Percentiles rank a stretch among this genome's conserved stretches.
Conservation (phyloP, 1,284 basidiomycete genomes). For the Cutaneotrichosporon mucoides region DNA sequence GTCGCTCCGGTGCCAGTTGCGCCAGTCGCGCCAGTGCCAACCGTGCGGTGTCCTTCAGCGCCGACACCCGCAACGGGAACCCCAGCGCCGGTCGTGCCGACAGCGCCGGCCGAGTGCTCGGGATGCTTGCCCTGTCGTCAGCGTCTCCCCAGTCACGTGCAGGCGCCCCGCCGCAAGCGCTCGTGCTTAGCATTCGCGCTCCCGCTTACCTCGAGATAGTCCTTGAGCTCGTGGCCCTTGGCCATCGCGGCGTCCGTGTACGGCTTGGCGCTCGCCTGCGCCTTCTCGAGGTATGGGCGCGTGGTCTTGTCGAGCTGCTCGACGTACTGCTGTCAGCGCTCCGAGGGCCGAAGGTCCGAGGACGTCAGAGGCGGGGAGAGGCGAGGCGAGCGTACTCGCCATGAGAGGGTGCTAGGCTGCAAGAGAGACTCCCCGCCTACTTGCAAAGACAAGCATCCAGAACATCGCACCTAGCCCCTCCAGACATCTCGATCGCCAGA, state of each 20-base stretch:
- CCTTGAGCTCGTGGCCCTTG: constrained; percentile 39
- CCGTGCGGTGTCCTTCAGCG: background rate
- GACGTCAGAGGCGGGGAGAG: too few relatives aligned
- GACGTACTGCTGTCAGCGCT: constrained; percentile 24
- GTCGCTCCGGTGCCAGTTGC: background rate
- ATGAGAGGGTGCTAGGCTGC: too few relatives aligned
- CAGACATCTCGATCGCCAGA: too few relatives aligned
- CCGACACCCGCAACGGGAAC: background rate
- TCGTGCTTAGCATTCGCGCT: too few relatives aligned
- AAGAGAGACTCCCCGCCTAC: too few relatives aligned
- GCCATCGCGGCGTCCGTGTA: constrained; percentile 41
- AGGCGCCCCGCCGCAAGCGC: too few relatives aligned
- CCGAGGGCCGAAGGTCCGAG: too few relatives aligned
- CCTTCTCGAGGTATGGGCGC: constrained; percentile 32
- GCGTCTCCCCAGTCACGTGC: background rate
- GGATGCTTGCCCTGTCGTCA: background rate
- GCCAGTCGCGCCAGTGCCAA: constrained; percentile 1
- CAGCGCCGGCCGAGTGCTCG: background rate
- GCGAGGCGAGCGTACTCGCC: too few relatives aligned
- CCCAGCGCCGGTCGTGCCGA: background rate
- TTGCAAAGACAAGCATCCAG: too few relatives aligned
- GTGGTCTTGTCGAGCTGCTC: constrained; percentile 20
- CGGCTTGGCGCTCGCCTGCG: constrained; percentile 29
- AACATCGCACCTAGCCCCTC: too few relatives aligned
- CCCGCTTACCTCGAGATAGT: constrained; percentile 37